phyloP scores from a whole-genome alignment of 768 basidiomycete genomes.

The Hypholoma fasciculare region DNA sequence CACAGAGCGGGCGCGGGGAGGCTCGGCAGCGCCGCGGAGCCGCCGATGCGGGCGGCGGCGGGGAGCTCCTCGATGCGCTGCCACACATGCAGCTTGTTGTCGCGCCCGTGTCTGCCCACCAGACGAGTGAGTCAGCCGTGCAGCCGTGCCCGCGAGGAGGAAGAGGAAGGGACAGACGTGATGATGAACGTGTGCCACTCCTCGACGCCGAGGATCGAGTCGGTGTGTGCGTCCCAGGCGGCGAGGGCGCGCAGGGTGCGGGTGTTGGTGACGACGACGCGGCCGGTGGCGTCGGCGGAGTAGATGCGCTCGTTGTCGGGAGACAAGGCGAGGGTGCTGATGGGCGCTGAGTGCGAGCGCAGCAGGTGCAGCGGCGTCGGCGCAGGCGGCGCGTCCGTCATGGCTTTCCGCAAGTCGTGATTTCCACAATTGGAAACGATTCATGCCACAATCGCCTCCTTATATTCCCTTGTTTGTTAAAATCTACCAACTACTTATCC shows the following conservation, averaged over 20 bases:
- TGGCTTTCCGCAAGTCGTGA: slow-evolving; percentile 4
- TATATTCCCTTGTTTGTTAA: too few relatives aligned
- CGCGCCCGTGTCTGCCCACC: slow-evolving; percentile 57
- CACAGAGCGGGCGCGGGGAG: slow-evolving; percentile 49
- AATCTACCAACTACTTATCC: too few relatives aligned
- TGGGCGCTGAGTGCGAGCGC: slow-evolving; percentile 66
- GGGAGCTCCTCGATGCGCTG: slow-evolving; percentile 45
- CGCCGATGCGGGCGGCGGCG: slow-evolving; percentile 45
- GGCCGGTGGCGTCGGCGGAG: slow-evolving; percentile 82
- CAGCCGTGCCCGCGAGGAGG: too few relatives aligned
- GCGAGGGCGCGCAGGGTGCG: slow-evolving; percentile 70
- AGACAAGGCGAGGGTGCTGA: slow-evolving; percentile 65
- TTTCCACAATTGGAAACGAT: background rate
- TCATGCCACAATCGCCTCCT: too few relatives aligned
- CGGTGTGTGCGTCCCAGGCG: slow-evolving; percentile 78
- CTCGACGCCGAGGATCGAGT: slow-evolving; percentile 74
- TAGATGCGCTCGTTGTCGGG: slow-evolving; percentile 78
- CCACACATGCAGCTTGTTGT: slow-evolving; percentile 87
- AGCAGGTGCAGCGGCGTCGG: slow-evolving; percentile 74
- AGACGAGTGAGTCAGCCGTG: too few relatives aligned
- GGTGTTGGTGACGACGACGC: slow-evolving; percentile 76
- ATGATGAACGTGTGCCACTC: slow-evolving; percentile 70
- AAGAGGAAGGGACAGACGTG: slow-evolving; percentile 64
- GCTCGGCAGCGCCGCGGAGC: slow-evolving; percentile 55
- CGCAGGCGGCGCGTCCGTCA: slow-evolving; percentile 30